These are phyloP conservation scores for Aureobasidium sp. DNA, from an alignment of 2,329 filamentous ascomycete genomes.

Conservation along the genomic window DNA sequence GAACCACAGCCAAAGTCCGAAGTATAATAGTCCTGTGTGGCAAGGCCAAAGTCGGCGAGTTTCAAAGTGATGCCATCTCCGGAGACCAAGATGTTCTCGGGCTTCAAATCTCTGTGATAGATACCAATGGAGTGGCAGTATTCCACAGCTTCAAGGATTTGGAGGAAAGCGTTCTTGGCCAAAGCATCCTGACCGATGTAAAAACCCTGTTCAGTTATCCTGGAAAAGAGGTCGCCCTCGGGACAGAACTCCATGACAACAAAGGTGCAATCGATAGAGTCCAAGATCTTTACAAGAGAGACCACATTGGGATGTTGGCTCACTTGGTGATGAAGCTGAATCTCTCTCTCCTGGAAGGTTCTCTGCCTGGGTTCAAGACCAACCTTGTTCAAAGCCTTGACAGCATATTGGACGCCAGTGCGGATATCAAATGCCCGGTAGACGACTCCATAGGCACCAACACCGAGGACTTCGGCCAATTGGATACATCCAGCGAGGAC, in stretches of 20 bases:
- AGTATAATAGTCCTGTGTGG: conserved; percentile 74
- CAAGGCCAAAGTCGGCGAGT: conserved; percentile 93
- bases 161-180: conserved; percentile 81
- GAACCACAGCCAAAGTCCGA: conserved; percentile 97
- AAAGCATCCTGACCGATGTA: conserved; percentile 89
- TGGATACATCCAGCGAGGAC: conserved; percentile 76
- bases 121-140: conserved; percentile 90
- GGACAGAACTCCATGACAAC: conserved; percentile 96
- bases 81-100: conserved; percentile 92
- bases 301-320: conserved; percentile 90
- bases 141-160: conserved; percentile 92
- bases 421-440: conserved; percentile 82
- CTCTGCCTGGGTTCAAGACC: conserved; percentile 83
- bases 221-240: conserved; percentile 92
- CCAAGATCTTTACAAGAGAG: conserved; percentile 87
- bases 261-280: conserved; percentile 85
- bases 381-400: conserved; percentile 93
- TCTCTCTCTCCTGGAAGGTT: conserved; percentile 88
- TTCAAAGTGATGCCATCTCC: conserved; percentile 86
- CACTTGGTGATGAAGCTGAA: conserved; percentile 81
- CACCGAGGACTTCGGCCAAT: conserved; percentile 77
- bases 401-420: conserved; percentile 76
- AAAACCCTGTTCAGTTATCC: conserved; percentile 90
- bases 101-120: conserved; percentile 96
- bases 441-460: conserved; percentile 93